phyloP scores from a whole-genome alignment of 78 protist species.

The Dictyostelium brefeldianum region DNA sequence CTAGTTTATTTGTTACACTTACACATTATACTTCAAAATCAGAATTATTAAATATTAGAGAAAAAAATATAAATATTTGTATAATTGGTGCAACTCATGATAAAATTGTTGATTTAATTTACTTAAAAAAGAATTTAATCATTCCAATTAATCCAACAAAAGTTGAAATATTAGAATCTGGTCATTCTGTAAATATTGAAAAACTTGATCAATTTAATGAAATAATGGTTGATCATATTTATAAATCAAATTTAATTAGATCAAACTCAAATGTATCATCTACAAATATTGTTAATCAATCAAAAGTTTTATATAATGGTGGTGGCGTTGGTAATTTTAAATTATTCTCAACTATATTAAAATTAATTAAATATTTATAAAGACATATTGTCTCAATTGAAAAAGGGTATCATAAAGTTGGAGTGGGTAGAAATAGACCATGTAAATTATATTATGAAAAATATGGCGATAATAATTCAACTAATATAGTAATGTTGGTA shows the following conservation, averaged over 20 bases:
- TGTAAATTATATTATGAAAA: neutral
- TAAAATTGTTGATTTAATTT: neutral
- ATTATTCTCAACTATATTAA: no score
- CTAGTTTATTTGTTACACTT: no score
- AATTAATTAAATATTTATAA: no score
- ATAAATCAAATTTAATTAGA: no score
- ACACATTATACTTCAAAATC: neutral
- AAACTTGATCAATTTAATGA: neutral
- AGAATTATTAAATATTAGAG: neutral
- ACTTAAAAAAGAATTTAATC: neutral
- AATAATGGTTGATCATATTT: neutral
- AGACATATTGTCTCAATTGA: no score
- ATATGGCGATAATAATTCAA: neutral
- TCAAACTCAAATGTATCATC: no score
- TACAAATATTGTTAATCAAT: no score
- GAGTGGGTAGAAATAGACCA: neutral
- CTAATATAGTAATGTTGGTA: neutral
- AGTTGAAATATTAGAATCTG: neutral
- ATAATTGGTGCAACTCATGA: neutral
- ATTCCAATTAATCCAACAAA: neutral
- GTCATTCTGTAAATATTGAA: slow-evolving; percentile 4
- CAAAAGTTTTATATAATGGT: no score
- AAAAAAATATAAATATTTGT: slow-evolving; percentile 4
- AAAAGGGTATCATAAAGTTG: neutral
- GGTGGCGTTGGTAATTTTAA: no score